Evolutionary conservation across 495 filamentous ascomycete species (phyloP).

Genomic region (Emericellopsis terricola): DNA sequence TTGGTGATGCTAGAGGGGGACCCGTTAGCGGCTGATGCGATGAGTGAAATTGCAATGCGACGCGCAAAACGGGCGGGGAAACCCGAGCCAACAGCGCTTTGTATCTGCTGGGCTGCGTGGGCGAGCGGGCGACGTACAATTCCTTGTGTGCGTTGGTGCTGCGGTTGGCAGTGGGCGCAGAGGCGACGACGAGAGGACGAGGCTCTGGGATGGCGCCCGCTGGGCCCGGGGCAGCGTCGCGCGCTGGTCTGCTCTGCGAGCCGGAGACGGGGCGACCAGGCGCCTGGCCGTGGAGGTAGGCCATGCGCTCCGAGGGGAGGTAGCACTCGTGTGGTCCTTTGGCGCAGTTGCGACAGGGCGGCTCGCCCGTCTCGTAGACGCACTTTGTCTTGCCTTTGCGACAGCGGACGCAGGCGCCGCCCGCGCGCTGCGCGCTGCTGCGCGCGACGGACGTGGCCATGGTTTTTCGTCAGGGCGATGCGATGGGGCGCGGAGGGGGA

Average conservation of each 20-base stretch:
- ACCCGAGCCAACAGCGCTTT: no score
- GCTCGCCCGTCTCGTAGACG: slow-evolving; percentile 31
- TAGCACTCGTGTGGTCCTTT: slow-evolving; percentile 37
- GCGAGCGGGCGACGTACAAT: not conserved
- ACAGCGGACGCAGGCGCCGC: slow-evolving; percentile 34
- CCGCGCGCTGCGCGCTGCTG: slow-evolving; percentile 31
- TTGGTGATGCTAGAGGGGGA: slow-evolving; percentile 21
- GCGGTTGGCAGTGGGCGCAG: no score
- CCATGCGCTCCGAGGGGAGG: slow-evolving; percentile 30
- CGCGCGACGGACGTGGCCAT: slow-evolving; percentile 26
- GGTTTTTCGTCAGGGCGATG: slow-evolving; percentile 4
- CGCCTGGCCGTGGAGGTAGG: slow-evolving; percentile 25
- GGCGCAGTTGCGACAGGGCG: slow-evolving; percentile 34
- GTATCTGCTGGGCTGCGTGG: no score
- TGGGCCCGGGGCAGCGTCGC: slow-evolving; percentile 27
- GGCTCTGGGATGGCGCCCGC: slow-evolving; percentile 9
- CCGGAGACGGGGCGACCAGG: slow-evolving; percentile 11
- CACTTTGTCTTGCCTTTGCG: slow-evolving; percentile 37
- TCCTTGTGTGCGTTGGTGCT: not conserved
- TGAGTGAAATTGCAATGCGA: not conserved
- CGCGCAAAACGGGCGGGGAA: no score
- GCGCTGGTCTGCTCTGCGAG: no score
- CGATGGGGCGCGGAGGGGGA: not conserved
- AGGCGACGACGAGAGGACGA: slow-evolving; percentile 7
- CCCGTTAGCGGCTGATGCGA: slow-evolving; percentile 3